Conservation (phyloP, 2,329 filamentous ascomycete species). For the Paradendryphiella salina region DNA sequence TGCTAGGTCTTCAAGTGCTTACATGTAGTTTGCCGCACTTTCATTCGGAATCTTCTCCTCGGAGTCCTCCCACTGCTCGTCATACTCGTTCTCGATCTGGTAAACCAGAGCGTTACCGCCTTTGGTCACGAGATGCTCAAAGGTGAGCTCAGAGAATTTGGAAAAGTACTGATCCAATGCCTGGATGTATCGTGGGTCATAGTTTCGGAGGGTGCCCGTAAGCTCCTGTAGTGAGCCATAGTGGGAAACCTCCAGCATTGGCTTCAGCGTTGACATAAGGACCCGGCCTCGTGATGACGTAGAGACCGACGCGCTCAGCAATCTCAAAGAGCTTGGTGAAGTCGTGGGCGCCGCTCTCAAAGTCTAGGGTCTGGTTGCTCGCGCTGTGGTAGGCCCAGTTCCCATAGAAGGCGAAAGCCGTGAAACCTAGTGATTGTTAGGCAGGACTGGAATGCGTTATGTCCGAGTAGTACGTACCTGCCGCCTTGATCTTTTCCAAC, state of each 20-base stretch:
- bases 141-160: conserved; percentile 56
- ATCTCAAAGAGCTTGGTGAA: conserved; percentile 58
- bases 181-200: conserved; percentile 57
- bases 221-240: conserved; percentile 65
- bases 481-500: conserved; percentile 58
- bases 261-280: conserved; percentile 68
- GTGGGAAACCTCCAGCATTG: conserved; percentile 64
- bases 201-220: conserved; percentile 59
- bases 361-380: conserved; percentile 53
- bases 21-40: conserved; percentile 60
- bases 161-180: conserved; percentile 61
- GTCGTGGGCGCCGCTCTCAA: conserved; percentile 58
- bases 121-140: conserved; percentile 59
- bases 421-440: conserved; percentile 47
- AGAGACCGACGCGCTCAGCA: conserved; percentile 59
- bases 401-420: conserved; percentile 53
- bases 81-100: conserved; percentile 62
- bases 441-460: background rate
- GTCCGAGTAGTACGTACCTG: conserved; percentile 15
- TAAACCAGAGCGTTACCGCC: conserved; percentile 61
- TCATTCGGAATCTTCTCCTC: conserved; percentile 53
- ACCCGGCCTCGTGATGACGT: conserved; percentile 61
- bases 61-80: conserved; percentile 47
- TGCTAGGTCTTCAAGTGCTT: conserved; percentile 58
- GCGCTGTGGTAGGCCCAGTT: conserved; percentile 56